phyloP scores from a whole-genome alignment of 2,329 filamentous ascomycete genomes.

The Pestalotiopsis sp. region DNA sequence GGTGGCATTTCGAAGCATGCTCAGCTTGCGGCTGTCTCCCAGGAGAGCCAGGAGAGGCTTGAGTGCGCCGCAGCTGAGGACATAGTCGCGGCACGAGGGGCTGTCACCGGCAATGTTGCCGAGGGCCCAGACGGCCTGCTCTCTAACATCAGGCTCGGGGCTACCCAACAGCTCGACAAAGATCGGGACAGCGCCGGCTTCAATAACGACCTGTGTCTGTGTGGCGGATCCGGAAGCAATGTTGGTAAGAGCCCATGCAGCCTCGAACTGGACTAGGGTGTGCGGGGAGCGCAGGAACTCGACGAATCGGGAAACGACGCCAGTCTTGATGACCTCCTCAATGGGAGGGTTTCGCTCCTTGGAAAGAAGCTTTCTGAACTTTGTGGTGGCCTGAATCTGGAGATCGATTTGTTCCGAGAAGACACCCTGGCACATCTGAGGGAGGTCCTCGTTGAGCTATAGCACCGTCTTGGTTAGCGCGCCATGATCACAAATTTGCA shows the following conservation, averaged over 20 bases:
- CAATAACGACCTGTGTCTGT: constrained; percentile 98
- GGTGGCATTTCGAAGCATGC: constrained; percentile 98
- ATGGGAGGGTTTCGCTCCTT: constrained; percentile 99
- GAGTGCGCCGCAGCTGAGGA: constrained; percentile 86
- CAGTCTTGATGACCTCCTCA: constrained; percentile 98
- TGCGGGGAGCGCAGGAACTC: constrained; percentile 97
- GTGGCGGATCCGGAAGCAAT: constrained; percentile 96
- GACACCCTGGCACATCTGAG: constrained; percentile 95
- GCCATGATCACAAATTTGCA: not conserved
- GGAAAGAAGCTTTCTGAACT: constrained; percentile 95
- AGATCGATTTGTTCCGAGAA: constrained; percentile 98
- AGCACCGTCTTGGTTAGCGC: constrained; percentile 5
- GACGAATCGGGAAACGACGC: constrained; percentile 95
- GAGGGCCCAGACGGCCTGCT: constrained; percentile 97
- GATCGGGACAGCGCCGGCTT: constrained; percentile 96
- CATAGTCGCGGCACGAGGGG: constrained; percentile 95
- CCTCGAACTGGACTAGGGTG: constrained; percentile 98
- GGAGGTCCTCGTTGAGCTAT: constrained; percentile 95
- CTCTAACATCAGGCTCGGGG: constrained; percentile 95
- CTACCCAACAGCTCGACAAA: constrained; percentile 95
- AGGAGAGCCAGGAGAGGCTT: constrained; percentile 87
- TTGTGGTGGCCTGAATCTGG: constrained; percentile 96
- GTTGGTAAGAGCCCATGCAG: constrained; percentile 98
- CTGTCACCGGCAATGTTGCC: constrained; percentile 99
- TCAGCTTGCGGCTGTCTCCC: constrained; percentile 96